Evolutionary conservation across 2,329 filamentous ascomycete genomes (phyloP).

Genomic region (Apiospora arundinis): DNA sequence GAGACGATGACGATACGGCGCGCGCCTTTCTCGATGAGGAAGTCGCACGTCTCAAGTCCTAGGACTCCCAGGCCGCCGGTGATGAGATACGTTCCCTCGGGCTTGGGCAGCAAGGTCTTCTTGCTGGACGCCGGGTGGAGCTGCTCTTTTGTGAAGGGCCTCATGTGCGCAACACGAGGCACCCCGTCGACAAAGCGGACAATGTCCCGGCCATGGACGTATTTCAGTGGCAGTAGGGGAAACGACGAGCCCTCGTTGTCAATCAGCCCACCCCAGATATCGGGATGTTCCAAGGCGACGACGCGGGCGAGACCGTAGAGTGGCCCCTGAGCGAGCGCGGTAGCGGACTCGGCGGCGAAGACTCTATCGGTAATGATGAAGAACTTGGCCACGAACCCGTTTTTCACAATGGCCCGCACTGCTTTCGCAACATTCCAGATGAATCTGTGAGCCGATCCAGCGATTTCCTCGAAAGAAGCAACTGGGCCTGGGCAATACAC

Average conservation of each 20-base stretch:
- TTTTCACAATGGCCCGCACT: too few species aligned
- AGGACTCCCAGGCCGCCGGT: conserved; percentile 48
- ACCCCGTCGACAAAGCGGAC: conserved; percentile 47
- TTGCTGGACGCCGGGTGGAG: conserved; percentile 15
- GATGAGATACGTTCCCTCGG: conserved; percentile 49
- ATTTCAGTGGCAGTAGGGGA: conserved; percentile 44
- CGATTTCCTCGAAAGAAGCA: conserved; percentile 23
- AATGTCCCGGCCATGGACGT: conserved; percentile 45
- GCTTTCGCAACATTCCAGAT: not conserved
- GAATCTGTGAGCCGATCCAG: conserved; percentile 24
- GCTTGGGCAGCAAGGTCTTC: conserved; percentile 31
- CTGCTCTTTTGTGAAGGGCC: not conserved
- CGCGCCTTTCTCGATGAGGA: conserved; percentile 46
- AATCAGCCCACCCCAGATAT: conserved; percentile 43
- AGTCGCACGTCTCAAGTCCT: conserved; percentile 45
- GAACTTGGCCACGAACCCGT: conserved; percentile 7
- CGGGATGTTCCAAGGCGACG: conserved; percentile 45
- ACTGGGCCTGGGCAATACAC: conserved; percentile 30
- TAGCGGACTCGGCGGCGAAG: conserved; percentile 21
- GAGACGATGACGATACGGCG: conserved; percentile 48
- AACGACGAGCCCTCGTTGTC: conserved; percentile 39
- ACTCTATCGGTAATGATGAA: conserved; percentile 18
- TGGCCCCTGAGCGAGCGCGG: conserved; percentile 43
- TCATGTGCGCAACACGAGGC: conserved; percentile 34
- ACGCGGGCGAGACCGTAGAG: conserved; percentile 46